Evolutionary conservation across 2,329 filamentous ascomycete genomes (phyloP), one percentile per base, ranked within the genome.

Genomic region (Aspergillus sp.): DNA sequence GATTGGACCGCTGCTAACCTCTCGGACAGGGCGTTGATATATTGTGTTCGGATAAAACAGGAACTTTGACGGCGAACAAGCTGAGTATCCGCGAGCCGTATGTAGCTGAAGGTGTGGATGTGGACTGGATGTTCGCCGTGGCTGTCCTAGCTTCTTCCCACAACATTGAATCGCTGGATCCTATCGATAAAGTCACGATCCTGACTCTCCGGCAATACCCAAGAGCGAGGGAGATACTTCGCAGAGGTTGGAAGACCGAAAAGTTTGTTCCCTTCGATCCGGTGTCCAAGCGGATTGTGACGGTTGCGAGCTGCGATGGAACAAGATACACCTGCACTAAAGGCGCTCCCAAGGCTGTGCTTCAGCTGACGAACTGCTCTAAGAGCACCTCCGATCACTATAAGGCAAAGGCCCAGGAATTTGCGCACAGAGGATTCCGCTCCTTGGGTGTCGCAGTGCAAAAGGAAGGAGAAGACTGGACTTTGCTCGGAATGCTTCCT

Each of bases 111-210:
- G 90, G 89, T 58, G 85, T 90, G 68, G 89, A 91, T 73, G 84
- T 91, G 72, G 89, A 91, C 80, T 92, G 89, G 88, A 90, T 92
- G 88, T 91, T 92, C 86, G 88, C 89, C 57, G 89, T 90, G 63
- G 89, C 89, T 60, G 89, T 88, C 59, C 83, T 92, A 21, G 89
- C 89, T 54, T 91, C 88, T 42, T 91, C 89, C 36, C 89, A 92
- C 80, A 92, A 91, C 76, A 84, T 90, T 76, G 88, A 90, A 78
- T 88, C 88, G 41, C 83, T 92, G 59, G 89, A 92, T 73, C 89
- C 89, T 30, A 92, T 92, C 70, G 89, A 92, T 78, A 92, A 91
- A 78, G 87, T 92, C 68, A 91, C 88, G 59, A 88, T 92, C 63
- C 81, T 91, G 51, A 89, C 88, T 38, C 84, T 92, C 64, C 87